Conservation (phyloP, 1,139 yeast genomes). For the Nakaseomyces kungkrabaensis region DNA sequence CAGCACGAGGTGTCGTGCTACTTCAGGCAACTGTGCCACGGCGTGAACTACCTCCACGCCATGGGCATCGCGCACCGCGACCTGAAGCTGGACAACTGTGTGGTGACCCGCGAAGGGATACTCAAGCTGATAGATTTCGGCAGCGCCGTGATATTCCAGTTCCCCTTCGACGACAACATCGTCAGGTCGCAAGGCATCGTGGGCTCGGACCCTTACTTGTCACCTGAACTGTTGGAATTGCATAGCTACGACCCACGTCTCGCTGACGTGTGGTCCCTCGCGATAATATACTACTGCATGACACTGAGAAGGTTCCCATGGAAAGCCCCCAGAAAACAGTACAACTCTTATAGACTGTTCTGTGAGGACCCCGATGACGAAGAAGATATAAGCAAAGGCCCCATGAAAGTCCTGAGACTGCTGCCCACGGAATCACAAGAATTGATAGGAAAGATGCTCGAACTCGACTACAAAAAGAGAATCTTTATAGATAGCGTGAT, state of each 20-base stretch:
- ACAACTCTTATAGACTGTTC: conserved; percentile 41
- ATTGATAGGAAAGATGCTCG: conserved; percentile 64
- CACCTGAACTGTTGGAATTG: conserved; percentile 56
- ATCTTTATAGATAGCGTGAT: conserved; percentile 59
- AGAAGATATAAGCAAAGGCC: conserved; percentile 38
- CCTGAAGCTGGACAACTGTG: conserved; percentile 68
- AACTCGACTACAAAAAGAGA: conserved; percentile 55
- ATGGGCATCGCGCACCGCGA: conserved; percentile 72
- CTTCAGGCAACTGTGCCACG: conserved; percentile 55
- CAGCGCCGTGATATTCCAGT: conserved; percentile 56
- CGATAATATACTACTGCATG: conserved; percentile 71
- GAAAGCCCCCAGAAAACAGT: conserved; percentile 54
- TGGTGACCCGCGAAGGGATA: conserved; percentile 50
- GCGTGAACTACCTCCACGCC: conserved; percentile 51
- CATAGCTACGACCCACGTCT: conserved; percentile 55
- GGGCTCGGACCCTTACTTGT: conserved; percentile 73
- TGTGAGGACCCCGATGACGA: conserved; percentile 31
- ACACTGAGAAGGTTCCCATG: conserved; percentile 64
- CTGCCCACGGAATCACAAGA: conserved; percentile 73
- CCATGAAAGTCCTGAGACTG: conserved; percentile 71
- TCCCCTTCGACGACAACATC: conserved; percentile 30
- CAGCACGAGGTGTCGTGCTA: conserved; percentile 54
- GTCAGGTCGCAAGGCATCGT: conserved; percentile 57
- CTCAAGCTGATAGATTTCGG: conserved; percentile 71
- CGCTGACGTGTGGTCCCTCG: conserved; percentile 72